These are phyloP conservation scores for Alternaria brassicicola DNA, from an alignment of 2,329 filamentous ascomycete genomes.

Conservation along the genomic window DNA sequence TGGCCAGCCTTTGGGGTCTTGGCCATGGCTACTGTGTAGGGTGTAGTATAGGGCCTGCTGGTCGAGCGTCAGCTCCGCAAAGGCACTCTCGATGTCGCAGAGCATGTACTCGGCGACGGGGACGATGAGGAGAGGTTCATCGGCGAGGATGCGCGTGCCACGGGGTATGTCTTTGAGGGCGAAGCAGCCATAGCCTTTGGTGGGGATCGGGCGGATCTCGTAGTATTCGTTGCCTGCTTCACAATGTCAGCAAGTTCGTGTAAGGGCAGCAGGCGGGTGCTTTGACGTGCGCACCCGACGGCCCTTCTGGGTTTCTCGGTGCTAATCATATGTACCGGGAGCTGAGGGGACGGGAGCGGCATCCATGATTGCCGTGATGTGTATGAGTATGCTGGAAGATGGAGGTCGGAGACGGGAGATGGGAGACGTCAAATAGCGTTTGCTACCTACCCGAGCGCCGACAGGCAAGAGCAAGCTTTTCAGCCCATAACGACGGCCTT, in stretches of 20 bases:
- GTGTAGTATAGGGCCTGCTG: slow-evolving; percentile 34
- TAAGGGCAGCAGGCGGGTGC: background rate
- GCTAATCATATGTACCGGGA: background rate
- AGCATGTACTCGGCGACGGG: slow-evolving; percentile 40
- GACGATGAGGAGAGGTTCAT: slow-evolving; percentile 48
- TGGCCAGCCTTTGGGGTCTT: slow-evolving; percentile 38
- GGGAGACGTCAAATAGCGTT: background rate
- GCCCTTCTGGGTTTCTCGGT: background rate
- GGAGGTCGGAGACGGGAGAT: background rate
- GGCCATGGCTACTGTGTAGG: slow-evolving; percentile 37
- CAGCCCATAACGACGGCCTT: too few relatives aligned
- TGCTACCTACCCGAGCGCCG: background rate
- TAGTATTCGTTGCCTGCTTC: slow-evolving; percentile 32
- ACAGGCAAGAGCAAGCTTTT: background rate
- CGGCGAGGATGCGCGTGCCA: slow-evolving; percentile 51
- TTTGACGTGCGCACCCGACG: background rate
- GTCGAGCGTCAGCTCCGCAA: slow-evolving; percentile 23
- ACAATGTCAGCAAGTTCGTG: background rate
- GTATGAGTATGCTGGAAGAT: background rate
- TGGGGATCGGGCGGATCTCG: slow-evolving; percentile 38
- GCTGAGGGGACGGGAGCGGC: background rate
- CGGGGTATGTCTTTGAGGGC: slow-evolving; percentile 43
- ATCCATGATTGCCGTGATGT: background rate
- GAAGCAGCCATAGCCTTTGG: slow-evolving; percentile 53
- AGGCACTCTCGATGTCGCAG: slow-evolving; percentile 40